Evolutionary conservation across 1,139 yeast genomes (phyloP).

Genomic region (Hemisphaericaspora xylofermentans): DNA sequence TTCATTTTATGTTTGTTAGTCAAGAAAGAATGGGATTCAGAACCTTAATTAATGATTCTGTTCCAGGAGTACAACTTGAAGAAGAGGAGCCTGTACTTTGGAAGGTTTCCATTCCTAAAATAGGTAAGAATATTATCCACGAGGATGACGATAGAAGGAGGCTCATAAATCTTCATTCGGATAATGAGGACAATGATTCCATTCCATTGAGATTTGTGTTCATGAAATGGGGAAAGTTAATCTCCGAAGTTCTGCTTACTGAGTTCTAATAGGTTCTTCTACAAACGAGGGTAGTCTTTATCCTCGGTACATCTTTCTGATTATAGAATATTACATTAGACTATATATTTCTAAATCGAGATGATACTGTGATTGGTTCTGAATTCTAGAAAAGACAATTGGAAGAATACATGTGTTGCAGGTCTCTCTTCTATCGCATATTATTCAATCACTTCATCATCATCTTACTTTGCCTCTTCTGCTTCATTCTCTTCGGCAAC

Average conservation of each 20-base stretch:
- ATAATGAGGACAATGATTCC: background rate
- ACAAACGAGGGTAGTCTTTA: too few species aligned
- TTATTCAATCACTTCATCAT: too few species aligned
- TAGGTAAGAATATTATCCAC: background rate
- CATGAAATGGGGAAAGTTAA: slow-evolving; percentile 9
- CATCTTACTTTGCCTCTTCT: background rate
- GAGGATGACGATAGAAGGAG: background rate
- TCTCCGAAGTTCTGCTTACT: too few species aligned
- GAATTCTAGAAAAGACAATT: too few species aligned
- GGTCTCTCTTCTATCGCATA: too few species aligned
- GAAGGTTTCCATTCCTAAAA: slow-evolving; percentile 7
- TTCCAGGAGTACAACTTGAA: slow-evolving; percentile 4
- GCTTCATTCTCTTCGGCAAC: slow-evolving; percentile 19
- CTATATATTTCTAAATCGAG: background rate
- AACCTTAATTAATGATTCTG: slow-evolving; percentile 9
- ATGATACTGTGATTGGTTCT: too few species aligned
- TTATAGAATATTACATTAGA: too few species aligned
- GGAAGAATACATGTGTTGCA: too few species aligned
- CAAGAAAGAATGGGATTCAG: slow-evolving; percentile 1
- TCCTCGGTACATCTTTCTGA: too few species aligned
- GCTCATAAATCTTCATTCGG: background rate
- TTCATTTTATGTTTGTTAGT: slow-evolving; percentile 9
- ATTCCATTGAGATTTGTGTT: slow-evolving; percentile 8
- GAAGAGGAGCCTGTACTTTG: slow-evolving; percentile 7
- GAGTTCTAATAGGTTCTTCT: too few species aligned